Base-by-base conservation (phyloP, 106 monocot genomes). In the Gastrodia elata region DNA sequence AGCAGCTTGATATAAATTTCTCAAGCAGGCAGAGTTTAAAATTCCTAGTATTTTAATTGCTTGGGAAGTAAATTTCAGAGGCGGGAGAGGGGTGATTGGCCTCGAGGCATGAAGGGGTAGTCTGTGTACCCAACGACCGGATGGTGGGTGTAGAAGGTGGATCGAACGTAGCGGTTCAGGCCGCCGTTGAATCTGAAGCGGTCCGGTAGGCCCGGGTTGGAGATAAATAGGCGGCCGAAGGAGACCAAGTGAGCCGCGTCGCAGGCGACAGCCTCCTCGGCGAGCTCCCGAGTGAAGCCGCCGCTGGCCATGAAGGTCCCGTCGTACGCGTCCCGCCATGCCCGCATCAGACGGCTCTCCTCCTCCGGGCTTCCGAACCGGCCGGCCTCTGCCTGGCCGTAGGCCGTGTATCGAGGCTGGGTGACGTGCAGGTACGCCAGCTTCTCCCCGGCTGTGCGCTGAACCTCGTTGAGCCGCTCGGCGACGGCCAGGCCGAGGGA, bases 391-490 rank as follows among this genome's bases (percentile, higher is more conserved):
- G 92, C 92, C 76, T 96, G 96, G 2, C 92, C 96, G 65, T 96
- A 89, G 2, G 92, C 92, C 0, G 85, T 81, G 82, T 88, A 92
- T 56, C 96, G 69, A n/a, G 97, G 97, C 70, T 93, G 97, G 43
- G 97, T 97, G 67, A 97, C 78, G 75, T 97, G 93, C 56, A 97
- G 81, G 80, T 97, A 97, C 10, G 93, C 90, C 6, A 97, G 80
- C 32, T 58, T 78, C 70, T 76, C 73, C 39, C 82, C 81, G 33
- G 36, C 13, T 4, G 76, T 76, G 0, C 39, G 72, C 61, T 93
- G 97, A 27, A 93, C 26, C 18, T 46, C 52, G 76, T 97, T 97
- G 73, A 93, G 83, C 71, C 67, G 42, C 10, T 76, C 74, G 35
- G 88, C 73, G 35, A 93, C 83, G 0, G 88, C 88, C 1, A 81